These are phyloP conservation scores for Stachybotrys chartarum DNA, from an alignment of 2,329 filamentous ascomycete species.

Conservation along the genomic window DNA sequence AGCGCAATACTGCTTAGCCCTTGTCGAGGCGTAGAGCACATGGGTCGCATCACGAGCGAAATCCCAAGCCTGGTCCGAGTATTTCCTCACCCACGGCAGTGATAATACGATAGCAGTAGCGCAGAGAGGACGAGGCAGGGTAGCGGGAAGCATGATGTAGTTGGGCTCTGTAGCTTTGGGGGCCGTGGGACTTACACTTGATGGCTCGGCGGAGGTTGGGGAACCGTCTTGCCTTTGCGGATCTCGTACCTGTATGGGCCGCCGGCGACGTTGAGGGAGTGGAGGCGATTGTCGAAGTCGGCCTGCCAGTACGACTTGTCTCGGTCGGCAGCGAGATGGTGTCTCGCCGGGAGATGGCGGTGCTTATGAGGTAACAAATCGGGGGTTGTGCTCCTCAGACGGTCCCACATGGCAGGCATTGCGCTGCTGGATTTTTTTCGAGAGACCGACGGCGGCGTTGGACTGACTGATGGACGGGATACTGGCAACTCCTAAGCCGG, in stretches of 20 bases:
- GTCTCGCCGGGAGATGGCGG: not conserved
- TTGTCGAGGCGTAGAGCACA: not conserved
- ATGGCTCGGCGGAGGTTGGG: conserved; percentile 11
- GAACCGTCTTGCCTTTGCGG: conserved; percentile 23
- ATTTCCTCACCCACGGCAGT: not conserved
- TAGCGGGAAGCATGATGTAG: not conserved
- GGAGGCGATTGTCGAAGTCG: conserved; percentile 17
- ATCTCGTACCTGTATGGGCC: conserved; percentile 21
- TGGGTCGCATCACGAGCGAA: not conserved
- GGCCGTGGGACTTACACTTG: conserved; percentile 18
- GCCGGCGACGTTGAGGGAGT: conserved; percentile 19
- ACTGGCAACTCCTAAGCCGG: too few relatives aligned
- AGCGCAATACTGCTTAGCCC: not conserved
- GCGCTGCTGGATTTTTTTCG: not conserved
- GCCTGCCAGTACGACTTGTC: conserved; percentile 3
- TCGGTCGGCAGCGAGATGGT: not conserved
- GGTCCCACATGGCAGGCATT: conserved; percentile 9
- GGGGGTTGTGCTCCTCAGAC: conserved; percentile 1
- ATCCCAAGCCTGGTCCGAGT: not conserved
- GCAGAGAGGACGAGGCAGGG: not conserved
- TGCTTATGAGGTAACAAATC: not conserved
- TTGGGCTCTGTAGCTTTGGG: too few relatives aligned
- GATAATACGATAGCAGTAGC: not conserved
- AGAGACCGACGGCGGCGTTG: not conserved
- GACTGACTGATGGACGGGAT: too few relatives aligned